A percentile compares a stretch with the other conserved stretches of the same genome.
Conservation (phyloP, 305 asterid species). For the Fraxinus greggii region DNA sequence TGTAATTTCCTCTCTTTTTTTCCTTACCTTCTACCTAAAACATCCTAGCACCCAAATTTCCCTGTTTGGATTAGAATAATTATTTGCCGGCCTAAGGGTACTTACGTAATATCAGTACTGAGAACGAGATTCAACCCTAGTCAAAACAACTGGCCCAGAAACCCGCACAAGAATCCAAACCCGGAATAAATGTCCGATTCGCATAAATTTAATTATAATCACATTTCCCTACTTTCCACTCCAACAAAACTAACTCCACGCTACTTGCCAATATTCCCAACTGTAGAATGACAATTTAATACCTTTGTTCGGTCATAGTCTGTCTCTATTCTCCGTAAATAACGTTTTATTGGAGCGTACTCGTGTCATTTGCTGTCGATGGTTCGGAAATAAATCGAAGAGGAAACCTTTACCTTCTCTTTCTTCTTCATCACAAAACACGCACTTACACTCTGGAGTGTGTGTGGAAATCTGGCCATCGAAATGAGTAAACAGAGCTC, state of each 20-base stretch:
- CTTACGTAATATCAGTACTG: neutral
- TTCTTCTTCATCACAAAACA: conserved; percentile 27
- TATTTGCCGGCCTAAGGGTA: neutral
- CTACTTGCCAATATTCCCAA: neutral
- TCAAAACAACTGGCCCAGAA: neutral
- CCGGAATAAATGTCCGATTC: conserved; percentile 2
- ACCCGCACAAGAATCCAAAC: conserved; percentile 1
- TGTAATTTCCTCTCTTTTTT: too few species aligned
- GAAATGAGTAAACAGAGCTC: conserved; percentile 37
- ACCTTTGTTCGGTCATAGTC: neutral
- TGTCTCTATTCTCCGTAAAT: neutral
- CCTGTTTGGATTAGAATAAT: neutral
- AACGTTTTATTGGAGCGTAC: neutral
- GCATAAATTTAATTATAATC: neutral
- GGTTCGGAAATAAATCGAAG: neutral
- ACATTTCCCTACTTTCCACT: neutral
- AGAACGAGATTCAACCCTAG: neutral
- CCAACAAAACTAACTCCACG: neutral
- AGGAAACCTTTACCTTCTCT: neutral
- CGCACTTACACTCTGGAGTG: conserved; percentile 39
- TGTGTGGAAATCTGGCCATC: conserved; percentile 47
- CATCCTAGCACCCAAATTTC: neutral
- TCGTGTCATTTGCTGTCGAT: neutral
- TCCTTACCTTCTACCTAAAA: neutral
- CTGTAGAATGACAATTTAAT: neutral